These are phyloP conservation scores for Stenogyne calaminthoides DNA, from an alignment of 305 asterid species.

Conservation along the genomic window DNA sequence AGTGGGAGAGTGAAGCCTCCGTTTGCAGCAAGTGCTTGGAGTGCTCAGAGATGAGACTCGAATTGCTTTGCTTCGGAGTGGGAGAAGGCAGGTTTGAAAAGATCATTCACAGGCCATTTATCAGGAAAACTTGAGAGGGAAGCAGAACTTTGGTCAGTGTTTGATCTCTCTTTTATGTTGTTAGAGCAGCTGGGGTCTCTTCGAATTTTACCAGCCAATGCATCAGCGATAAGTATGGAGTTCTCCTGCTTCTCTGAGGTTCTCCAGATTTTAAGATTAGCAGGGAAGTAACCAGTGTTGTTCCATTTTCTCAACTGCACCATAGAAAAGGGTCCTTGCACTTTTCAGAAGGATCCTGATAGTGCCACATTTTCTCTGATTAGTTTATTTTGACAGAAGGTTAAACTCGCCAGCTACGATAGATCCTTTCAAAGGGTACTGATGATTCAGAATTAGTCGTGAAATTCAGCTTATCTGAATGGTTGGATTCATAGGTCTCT, in stretches of 20 bases:
- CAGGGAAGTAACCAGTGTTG: conserved; percentile 91
- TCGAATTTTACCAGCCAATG: conserved; percentile 75
- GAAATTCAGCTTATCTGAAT: conserved; percentile 46
- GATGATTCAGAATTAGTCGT: conserved; percentile 45
- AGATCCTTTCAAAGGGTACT: conserved; percentile 47
- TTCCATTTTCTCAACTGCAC: conserved; percentile 95
- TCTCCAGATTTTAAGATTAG: conserved; percentile 83
- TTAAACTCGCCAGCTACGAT: conserved; percentile 45
- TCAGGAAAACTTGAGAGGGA: conserved; percentile 45
- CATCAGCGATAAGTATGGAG: conserved; percentile 69
- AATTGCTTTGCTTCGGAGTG: conserved; percentile 57
- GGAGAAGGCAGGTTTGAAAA: conserved; percentile 72
- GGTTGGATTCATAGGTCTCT: conserved; percentile 43
- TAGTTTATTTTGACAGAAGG: conserved; percentile 65
- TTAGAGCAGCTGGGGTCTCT: conserved; percentile 46
- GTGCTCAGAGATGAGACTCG: conserved; percentile 40
- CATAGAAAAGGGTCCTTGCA: conserved; percentile 95
- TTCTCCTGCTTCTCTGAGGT: conserved; percentile 55
- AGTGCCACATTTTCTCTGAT: conserved; percentile 89
- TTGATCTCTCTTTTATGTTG: conserved; percentile 47
- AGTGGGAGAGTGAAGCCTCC: conserved; percentile 52
- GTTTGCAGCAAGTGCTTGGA: conserved; percentile 46
- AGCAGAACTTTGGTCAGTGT: conserved; percentile 39
- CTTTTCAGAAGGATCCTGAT: conserved; percentile 92
- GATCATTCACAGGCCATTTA: conserved; percentile 52